Conservation (phyloP, 1,139 yeast genomes). For the Pneumocystis jirovecii region DNA sequence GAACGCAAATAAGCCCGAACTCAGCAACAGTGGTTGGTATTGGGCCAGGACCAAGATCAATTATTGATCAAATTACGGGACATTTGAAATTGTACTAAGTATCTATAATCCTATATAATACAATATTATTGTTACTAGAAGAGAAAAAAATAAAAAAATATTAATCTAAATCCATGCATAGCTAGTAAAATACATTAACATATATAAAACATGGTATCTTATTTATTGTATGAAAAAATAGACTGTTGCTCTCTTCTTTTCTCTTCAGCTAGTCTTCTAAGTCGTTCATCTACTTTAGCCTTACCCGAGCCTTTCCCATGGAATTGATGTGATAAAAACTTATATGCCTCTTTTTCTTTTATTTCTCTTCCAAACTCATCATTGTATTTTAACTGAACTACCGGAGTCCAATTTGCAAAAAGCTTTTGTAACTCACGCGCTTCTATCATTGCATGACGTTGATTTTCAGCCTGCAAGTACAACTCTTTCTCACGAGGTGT, state of each 20-base stretch:
- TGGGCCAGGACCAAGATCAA: constrained; percentile 90
- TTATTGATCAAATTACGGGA: constrained; percentile 68
- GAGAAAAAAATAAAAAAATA: not conserved
- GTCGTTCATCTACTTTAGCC: constrained; percentile 28
- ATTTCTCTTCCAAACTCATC: constrained; percentile 60
- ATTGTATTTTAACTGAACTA: constrained; percentile 45
- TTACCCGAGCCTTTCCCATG: constrained; percentile 52
- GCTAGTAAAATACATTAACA: not conserved
- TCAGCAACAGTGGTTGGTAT: constrained; percentile 86
- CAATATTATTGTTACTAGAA: not conserved
- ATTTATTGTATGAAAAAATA: constrained; percentile 14
- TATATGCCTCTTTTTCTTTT: constrained; percentile 65
- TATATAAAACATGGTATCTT: not conserved
- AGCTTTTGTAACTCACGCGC: constrained; percentile 23
- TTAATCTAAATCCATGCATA: not conserved
- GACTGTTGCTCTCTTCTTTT: constrained; percentile 20
- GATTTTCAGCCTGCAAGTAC: constrained; percentile 30
- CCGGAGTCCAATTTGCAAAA: constrained; percentile 44
- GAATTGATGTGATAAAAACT: constrained; percentile 68
- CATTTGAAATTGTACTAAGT: constrained; percentile 53
- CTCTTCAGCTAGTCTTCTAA: constrained; percentile 26
- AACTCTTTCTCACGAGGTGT: constrained; percentile 25
- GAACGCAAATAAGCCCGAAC: constrained; percentile 91
- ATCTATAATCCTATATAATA: too few relatives aligned
- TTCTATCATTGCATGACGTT: constrained; percentile 20